Evolutionary conservation across 805 yeast genomes (phyloP), one percentile per base, ranked within the genome.

Genomic region (Wickerhamiella alocasiicola): DNA sequence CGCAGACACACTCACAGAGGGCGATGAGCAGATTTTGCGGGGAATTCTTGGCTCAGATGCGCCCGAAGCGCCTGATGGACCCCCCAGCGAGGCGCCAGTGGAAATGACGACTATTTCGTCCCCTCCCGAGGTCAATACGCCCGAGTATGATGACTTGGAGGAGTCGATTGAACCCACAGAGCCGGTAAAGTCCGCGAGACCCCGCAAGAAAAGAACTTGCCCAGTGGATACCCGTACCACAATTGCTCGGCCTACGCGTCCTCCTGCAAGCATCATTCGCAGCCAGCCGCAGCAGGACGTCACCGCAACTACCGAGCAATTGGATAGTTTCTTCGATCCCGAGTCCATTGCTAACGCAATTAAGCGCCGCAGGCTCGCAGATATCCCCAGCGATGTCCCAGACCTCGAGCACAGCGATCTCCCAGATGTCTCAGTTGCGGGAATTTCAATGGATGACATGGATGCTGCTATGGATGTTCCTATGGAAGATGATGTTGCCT

Each of bases 361-460:
- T 9, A 37, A 37, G 41, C 41, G 41, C 9, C 41, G 35, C 6
- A 17, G 33, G 9, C 25, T 37, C 7, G 34, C 31, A 3, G 41
- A 37, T 15, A 17, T 37, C 5, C 41, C 41, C 20, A 25, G 27
- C 16, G 41, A 30, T 21, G 27, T 37, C 2, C 41, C 41, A 5
- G 41, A 37, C 27, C 30, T 37, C 15, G 35, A 28, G 21, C 19
- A 24, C 25, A 23, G 29, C 20, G 36, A 33, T 17, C 36, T 18
- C 6, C 31, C 39, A 4, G 39, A 36, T 21, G 21, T 28, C 9
- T 36, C 39, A 12, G 25, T 36, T 28, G 39, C 39, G 2, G 39
- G 39, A 3, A 29, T 36, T 3, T 36, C 39, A 11, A 36, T 36
- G 33, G 39, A 36, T 13, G 39, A 29, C 4, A 28, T 36, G 33